phyloP scores from a whole-genome alignment of 352 stramenopile species.

The Phytopythium boreale region DNA sequence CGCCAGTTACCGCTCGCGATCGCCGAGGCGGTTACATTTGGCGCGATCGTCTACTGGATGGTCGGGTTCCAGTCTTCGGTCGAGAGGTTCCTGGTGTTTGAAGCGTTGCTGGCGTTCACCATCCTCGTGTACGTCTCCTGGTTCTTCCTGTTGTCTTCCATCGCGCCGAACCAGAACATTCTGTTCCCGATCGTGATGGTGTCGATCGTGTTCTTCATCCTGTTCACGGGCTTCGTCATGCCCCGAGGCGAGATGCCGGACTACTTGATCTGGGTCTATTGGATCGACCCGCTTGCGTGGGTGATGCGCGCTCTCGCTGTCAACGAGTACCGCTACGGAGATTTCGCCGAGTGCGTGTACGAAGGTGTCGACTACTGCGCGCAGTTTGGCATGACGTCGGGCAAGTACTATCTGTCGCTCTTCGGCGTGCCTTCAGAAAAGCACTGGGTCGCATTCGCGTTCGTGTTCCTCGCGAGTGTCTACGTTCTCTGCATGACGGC shows the following conservation, averaged over 20 bases:
- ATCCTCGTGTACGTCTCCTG: conserved; percentile 16
- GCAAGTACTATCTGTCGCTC: conserved; percentile 22
- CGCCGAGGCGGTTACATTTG: conserved; percentile 61
- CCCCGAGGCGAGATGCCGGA: conserved; percentile 24
- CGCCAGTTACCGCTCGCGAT: conserved; percentile 32
- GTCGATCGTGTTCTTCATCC: conserved; percentile 25
- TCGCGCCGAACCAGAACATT: conserved; percentile 28
- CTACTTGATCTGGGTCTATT: conserved; percentile 59
- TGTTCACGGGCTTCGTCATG: conserved; percentile 44
- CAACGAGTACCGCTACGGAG: conserved; percentile 31
- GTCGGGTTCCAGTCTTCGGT: conserved; percentile 26
- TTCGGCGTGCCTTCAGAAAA: conserved; percentile 29
- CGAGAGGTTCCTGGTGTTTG: conserved; percentile 49
- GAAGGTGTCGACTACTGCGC: conserved; percentile 21
- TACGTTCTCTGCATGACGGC: conserved; percentile 23
- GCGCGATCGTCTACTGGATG: conserved; percentile 38
- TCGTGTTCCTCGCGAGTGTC: conserved; percentile 16
- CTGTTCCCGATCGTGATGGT: conserved; percentile 29
- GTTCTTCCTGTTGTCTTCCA: conserved; percentile 22
- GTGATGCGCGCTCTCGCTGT: conserved; percentile 26
- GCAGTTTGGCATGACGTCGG: conserved; percentile 23
- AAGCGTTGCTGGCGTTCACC: conserved; percentile 51
- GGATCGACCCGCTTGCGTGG: conserved; percentile 50
- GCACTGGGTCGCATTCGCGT: conserved; percentile 21
- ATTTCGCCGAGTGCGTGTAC: conserved; percentile 26